A percentile compares a stretch with the other conserved stretches of the same genome.
Evolutionary conservation across 2,329 filamentous ascomycete genomes (phyloP).

Genomic region (Penicillium sp.): DNA sequence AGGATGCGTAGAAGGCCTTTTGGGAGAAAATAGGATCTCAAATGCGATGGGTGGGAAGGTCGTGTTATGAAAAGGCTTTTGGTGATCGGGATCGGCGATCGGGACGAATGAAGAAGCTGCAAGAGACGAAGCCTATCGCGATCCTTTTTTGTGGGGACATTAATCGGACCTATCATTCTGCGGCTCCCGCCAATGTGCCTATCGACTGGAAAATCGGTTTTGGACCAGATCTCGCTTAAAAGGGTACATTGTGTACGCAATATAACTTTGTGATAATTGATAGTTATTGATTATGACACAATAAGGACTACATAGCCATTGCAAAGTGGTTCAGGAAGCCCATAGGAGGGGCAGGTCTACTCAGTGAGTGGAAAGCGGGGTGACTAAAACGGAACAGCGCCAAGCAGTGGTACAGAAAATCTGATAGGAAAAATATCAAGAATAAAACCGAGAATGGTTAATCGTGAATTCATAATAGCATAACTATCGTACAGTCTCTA

Average conservation of each 20-base stretch:
- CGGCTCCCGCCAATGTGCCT: neutral
- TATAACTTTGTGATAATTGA: no score
- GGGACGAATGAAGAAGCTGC: constrained; percentile 10
- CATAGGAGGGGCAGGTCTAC: no score
- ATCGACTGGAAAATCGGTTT: neutral
- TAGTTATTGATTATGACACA: no score
- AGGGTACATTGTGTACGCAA: neutral
- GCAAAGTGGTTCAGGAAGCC: no score
- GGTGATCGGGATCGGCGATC: neutral
- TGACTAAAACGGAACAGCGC: neutral
- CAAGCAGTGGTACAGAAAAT: neutral
- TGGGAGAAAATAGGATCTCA: neutral
- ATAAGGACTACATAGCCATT: no score
- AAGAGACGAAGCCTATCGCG: neutral
- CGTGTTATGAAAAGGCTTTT: neutral
- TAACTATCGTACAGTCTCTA: constrained; percentile 6
- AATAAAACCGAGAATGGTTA: neutral
- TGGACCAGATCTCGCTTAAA: neutral
- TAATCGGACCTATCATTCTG: neutral
- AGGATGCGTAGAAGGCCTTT: neutral
- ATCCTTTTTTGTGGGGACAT: neutral
- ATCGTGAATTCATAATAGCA: neutral
- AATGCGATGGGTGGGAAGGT: neutral
- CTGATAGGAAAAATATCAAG: neutral
- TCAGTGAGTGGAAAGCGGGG: neutral